Conservation (phyloP, 2,329 filamentous ascomycete genomes). For the Fusarium citri region DNA sequence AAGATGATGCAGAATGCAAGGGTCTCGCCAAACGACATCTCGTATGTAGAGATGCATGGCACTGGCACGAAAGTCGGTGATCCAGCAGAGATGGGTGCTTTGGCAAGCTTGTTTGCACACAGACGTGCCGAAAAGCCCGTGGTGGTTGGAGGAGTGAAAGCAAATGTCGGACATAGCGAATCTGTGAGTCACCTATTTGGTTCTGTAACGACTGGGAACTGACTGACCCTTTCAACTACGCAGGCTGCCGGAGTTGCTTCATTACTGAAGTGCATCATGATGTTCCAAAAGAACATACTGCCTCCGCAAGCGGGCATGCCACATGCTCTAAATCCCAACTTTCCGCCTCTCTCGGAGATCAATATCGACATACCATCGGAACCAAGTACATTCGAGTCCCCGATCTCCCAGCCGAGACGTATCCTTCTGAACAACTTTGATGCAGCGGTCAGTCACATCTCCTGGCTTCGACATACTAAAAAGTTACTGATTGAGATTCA, state of each 20-base stretch:
- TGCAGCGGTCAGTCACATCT: constrained; percentile 51
- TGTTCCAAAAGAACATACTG: constrained; percentile 59
- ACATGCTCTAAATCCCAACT: constrained; percentile 55
- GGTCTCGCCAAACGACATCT: constrained; percentile 57
- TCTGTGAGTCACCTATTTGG: constrained; percentile 53
- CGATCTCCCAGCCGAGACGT: constrained; percentile 53
- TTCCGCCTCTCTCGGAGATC: constrained; percentile 53
- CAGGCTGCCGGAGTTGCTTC: constrained; percentile 59
- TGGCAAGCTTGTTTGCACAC: constrained; percentile 68
- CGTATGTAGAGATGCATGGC: constrained; percentile 91
- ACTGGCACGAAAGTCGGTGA: constrained; percentile 91
- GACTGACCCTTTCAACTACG: background rate
- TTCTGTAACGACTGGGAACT: background rate
- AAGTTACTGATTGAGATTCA: background rate
- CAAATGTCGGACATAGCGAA: constrained; percentile 73
- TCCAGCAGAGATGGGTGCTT: constrained; percentile 78
- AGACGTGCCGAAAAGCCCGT: constrained; percentile 63
- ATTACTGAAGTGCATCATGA: constrained; percentile 66
- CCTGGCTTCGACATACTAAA: background rate
- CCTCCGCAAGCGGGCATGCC: constrained; percentile 66
- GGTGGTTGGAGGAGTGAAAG: constrained; percentile 71
- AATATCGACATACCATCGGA: constrained; percentile 65
- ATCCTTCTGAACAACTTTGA: constrained; percentile 75
- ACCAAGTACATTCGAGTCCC: constrained; percentile 56
- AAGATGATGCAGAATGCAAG: background rate